phyloP scores from a whole-genome alignment of 169 alveolate species.

The Cryptosporidium muris region DNA sequence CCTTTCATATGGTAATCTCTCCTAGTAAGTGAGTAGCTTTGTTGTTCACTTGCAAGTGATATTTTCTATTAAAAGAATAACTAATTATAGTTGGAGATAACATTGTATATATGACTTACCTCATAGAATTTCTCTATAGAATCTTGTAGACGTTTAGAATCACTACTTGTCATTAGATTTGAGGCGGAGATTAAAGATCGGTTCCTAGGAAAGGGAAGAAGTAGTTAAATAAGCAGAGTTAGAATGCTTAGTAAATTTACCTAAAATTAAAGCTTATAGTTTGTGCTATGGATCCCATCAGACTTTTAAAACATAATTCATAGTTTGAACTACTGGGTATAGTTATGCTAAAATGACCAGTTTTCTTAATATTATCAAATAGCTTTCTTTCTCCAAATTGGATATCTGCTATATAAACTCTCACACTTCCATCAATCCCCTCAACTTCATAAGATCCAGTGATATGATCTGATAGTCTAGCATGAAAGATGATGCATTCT shows the following conservation, averaged over 20 bases:
- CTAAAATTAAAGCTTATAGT: constrained; percentile 41
- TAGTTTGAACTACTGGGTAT: constrained; percentile 4
- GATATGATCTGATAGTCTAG: constrained; percentile 25
- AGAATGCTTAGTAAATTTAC: background rate
- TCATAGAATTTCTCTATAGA: constrained; percentile 65
- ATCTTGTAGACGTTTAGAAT: constrained; percentile 15
- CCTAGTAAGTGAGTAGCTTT: constrained; percentile 54
- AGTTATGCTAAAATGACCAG: constrained; percentile 38
- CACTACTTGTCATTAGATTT: constrained; percentile 46
- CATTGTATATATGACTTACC: too few relatives aligned
- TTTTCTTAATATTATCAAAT: constrained; percentile 28
- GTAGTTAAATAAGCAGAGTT: background rate
- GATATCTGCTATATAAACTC: constrained; percentile 20
- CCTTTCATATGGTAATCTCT: constrained; percentile 53
- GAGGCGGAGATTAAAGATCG: too few relatives aligned
- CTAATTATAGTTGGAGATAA: too few relatives aligned
- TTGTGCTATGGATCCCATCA: constrained; percentile 51
- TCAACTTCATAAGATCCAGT: constrained; percentile 57
- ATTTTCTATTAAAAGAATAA: background rate
- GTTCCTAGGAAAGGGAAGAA: too few relatives aligned
- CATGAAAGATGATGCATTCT: constrained; percentile 34
- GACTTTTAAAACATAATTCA: constrained; percentile 33
- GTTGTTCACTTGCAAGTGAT: constrained; percentile 34
- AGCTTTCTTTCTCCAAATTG: background rate
- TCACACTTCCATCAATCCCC: constrained; percentile 22